Base-by-base conservation (phyloP, 2,329 filamentous ascomycete genomes). In the Anthostomella pinea region DNA sequence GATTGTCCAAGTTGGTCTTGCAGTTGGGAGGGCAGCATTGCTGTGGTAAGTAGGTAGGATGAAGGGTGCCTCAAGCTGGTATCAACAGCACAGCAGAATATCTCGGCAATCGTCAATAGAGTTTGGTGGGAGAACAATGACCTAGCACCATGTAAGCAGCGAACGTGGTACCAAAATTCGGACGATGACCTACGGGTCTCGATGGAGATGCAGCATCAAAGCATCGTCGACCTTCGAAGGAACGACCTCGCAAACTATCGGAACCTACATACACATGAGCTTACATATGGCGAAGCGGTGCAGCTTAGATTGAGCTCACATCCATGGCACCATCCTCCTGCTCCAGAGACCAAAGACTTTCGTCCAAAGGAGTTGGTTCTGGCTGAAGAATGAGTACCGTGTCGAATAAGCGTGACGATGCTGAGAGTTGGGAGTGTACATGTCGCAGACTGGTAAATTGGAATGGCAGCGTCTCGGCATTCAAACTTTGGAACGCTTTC, bases 331-430 rank as follows among this genome's bases (percentile, higher is more conserved):
- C 77, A 9, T 67, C 64, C 38, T 84, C 81, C 11, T 68, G 63
- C 34, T 73, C 64, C 1, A 83, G 52, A 0, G 65, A 67, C 81
- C 81, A 85, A 2, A 84, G 50, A 0, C 45, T 48, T 5, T 58
- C 49, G 32, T 83, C 73, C 44, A 85, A 72, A 3, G 74, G 67
- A 20, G 77, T 73, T 6, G 68, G 53, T 0, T 75, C 69, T 27
- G 83, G 81, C 54, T 96, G 90, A 8, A 95, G 67, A 31, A 96
- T 75, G 11, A 96, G 67, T 19, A 95, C 64, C 2, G 84, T 86
- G 55, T 95, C 87, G 57, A 95, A 95, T 1, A 95, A 65, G 9
- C 70, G 70, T 13, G 63, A 62, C 2, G 73, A 70, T 1, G 52
- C 47, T 3, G 39, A 51, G 53, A 67, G 46, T 49, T 69, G 63